A percentile compares a stretch with the other conserved stretches of the same genome.
Evolutionary conservation across 306 rosid species (phyloP).

Genomic region (Dalbergia cochinchinensis): DNA sequence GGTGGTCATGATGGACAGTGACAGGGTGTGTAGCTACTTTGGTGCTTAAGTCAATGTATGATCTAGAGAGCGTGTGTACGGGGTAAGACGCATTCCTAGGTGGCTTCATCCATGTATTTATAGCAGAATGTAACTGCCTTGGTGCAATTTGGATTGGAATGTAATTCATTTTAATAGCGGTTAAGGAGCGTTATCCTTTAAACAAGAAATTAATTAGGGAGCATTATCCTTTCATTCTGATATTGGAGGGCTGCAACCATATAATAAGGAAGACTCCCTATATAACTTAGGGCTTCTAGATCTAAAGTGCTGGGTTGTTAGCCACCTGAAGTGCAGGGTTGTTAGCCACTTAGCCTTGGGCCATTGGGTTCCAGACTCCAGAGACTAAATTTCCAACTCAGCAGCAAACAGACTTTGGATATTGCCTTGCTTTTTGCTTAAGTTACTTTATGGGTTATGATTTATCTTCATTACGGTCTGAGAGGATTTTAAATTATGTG

Average conservation of each 20-base stretch:
- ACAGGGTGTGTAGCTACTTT: not conserved
- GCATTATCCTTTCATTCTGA: not conserved
- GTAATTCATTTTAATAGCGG: not conserved
- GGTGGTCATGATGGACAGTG: not conserved
- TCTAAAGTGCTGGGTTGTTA: not conserved
- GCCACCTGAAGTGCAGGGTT: too few species aligned
- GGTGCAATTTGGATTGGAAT: not conserved
- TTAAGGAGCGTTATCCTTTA: not conserved
- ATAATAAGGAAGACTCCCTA: not conserved
- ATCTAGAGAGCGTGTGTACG: not conserved
- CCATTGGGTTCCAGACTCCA: not conserved
- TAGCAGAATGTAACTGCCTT: not conserved
- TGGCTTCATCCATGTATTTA: not conserved
- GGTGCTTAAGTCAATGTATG: not conserved
- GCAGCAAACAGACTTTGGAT: not conserved
- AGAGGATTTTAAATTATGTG: constrained; percentile 3
- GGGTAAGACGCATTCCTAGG: not conserved
- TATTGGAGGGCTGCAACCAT: not conserved
- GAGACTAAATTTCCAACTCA: not conserved
- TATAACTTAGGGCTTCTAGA: not conserved
- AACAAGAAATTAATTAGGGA: not conserved
- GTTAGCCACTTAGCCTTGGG: not conserved
- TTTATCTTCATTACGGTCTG: not conserved
- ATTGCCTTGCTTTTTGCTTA: not conserved
- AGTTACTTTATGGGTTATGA: not conserved